phyloP scores from a whole-genome alignment of 2,329 filamentous ascomycete species.

The Trichoderma sp. region DNA sequence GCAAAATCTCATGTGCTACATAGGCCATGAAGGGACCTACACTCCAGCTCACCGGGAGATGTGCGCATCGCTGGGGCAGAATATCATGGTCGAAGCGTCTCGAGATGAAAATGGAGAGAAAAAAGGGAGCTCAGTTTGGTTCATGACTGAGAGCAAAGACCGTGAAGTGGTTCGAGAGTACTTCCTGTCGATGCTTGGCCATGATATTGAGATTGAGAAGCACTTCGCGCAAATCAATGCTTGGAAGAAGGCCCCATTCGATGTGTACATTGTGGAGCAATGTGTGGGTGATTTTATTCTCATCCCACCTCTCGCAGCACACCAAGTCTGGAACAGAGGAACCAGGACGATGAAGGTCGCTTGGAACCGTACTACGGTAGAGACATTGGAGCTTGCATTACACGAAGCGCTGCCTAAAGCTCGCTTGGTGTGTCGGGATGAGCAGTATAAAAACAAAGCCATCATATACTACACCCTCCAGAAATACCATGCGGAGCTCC shows the following conservation, averaged over 20 bases:
- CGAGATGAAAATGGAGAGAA: constrained; percentile 69
- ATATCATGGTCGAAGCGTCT: constrained; percentile 96
- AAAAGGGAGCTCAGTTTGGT: constrained; percentile 91
- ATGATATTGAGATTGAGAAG: constrained; percentile 95
- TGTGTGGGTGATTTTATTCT: constrained; percentile 87
- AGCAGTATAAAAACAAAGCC: constrained; percentile 98
- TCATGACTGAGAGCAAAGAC: constrained; percentile 97
- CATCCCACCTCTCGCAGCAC: constrained; percentile 86
- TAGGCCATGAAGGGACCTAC: constrained; percentile 95
- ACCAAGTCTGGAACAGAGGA: constrained; percentile 97
- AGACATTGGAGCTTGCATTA: constrained; percentile 83
- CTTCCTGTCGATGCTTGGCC: constrained; percentile 86
- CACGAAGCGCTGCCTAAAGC: constrained; percentile 85
- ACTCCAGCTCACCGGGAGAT: constrained; percentile 95
- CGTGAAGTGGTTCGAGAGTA: constrained; percentile 88
- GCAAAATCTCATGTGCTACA: constrained; percentile 96
- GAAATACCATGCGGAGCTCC: constrained; percentile 68
- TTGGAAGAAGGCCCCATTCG: constrained; percentile 93
- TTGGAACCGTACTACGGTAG: constrained; percentile 93
- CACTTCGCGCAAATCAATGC: constrained; percentile 95
- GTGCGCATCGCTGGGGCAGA: constrained; percentile 94
- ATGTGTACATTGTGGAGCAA: constrained; percentile 90
- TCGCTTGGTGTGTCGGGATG: constrained; percentile 88
- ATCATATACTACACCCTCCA: constrained; percentile 85
- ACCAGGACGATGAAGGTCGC: constrained; percentile 96